These are phyloP conservation scores for Diplodia corticola DNA, from an alignment of 2,329 filamentous ascomycete species.

Conservation along the genomic window DNA sequence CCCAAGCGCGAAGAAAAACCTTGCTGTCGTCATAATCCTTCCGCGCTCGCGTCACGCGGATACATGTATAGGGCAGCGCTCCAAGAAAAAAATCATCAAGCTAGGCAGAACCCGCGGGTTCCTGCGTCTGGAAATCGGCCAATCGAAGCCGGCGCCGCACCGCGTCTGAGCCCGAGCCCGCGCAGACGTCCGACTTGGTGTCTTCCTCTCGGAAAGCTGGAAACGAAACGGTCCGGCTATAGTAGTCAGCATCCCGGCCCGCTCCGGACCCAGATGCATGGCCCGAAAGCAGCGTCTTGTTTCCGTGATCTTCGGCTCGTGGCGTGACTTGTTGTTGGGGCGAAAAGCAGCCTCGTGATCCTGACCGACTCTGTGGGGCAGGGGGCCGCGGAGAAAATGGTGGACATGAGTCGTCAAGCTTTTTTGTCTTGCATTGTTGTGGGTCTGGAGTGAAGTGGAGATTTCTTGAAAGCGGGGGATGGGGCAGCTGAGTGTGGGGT, in stretches of 20 bases:
- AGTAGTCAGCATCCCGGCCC: not conserved
- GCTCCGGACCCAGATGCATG: not conserved
- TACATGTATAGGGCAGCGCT: no score
- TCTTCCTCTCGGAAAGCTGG: no score
- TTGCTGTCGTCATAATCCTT: no score
- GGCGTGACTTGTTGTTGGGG: not conserved
- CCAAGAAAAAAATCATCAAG: no score
- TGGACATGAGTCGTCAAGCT: not conserved
- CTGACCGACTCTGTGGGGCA: not conserved
- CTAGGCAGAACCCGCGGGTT: no score
- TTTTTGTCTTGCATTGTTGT: not conserved
- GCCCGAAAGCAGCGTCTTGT: not conserved
- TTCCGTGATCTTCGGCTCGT: not conserved
- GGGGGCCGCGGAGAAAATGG: not conserved
- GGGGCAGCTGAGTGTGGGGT: not conserved
- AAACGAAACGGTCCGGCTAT: not conserved
- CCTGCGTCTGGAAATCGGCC: no score
- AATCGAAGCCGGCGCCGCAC: no score
- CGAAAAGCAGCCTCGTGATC: not conserved
- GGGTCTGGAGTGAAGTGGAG: not conserved
- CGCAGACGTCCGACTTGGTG: no score
- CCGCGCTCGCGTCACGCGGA: no score
- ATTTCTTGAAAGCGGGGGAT: not conserved
- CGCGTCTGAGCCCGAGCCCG: no score
- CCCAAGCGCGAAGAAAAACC: no score